Evolutionary conservation across 1,284 basidiomycete species (phyloP).

Genomic region (Prillingera fragicola): DNA sequence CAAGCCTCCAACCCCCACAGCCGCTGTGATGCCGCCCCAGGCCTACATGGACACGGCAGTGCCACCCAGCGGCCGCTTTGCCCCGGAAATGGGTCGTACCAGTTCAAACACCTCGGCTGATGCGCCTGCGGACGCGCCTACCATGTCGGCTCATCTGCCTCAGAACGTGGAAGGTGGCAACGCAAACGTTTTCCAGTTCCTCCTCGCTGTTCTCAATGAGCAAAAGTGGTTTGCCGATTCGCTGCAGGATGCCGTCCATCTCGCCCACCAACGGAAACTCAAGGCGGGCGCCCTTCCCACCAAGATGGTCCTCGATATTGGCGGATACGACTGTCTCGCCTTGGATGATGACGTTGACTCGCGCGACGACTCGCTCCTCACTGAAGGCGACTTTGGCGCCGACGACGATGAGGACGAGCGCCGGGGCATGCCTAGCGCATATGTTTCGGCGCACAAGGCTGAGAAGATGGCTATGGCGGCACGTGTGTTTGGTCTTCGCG

Average conservation of each 20-base stretch:
- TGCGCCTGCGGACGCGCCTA: not conserved
- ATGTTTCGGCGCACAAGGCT: conserved; percentile 28
- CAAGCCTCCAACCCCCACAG: too few relatives aligned
- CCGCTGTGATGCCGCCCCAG: not conserved
- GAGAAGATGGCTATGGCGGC: conserved; percentile 36
- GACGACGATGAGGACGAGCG: conserved; percentile 11
- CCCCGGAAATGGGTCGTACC: too few relatives aligned
- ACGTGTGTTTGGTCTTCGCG: conserved; percentile 41
- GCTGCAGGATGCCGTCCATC: conserved; percentile 25
- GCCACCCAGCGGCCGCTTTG: conserved; percentile 2
- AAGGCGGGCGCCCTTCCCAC: conserved; percentile 20
- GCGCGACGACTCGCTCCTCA: not conserved
- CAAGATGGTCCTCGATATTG: conserved; percentile 36
- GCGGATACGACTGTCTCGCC: conserved; percentile 34
- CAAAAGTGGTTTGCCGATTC: conserved; percentile 34
- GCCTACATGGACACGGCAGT: conserved; percentile 8
- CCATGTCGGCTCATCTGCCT: not conserved
- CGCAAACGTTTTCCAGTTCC: conserved; percentile 30
- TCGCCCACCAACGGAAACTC: conserved; percentile 24
- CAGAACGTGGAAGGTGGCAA: not conserved
- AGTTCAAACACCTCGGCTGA: not conserved
- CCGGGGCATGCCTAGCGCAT: too few relatives aligned
- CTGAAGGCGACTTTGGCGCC: conserved; percentile 12
- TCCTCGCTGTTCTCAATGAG: conserved; percentile 43
- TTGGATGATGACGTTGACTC: conserved; percentile 31